Conservation (phyloP, 2,329 filamentous ascomycete genomes). For the Colletotrichum plurivorum region DNA sequence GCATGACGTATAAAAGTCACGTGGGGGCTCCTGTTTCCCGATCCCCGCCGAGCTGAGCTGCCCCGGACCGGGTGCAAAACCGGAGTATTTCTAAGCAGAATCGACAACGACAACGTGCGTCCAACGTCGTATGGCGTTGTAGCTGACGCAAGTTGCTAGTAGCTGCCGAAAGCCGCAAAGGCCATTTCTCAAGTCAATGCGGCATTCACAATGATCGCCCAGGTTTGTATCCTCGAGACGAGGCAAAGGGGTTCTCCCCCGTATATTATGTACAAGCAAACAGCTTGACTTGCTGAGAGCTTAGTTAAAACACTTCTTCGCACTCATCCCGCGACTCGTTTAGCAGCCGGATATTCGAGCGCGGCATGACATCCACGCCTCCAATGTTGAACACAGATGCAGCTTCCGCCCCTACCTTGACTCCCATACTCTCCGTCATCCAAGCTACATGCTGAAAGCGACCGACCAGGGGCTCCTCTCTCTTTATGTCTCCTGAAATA, state of each 20-base stretch:
- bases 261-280: slow-evolving; percentile 39
- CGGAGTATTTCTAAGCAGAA: slow-evolving; percentile 20
- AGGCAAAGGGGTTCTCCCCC: slow-evolving; percentile 19
- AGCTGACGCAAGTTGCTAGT: background rate
- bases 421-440: slow-evolving; percentile 33
- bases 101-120: slow-evolving; percentile 9
- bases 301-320: slow-evolving; percentile 21
- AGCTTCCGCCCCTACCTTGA: background rate
- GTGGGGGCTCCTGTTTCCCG: slow-evolving; percentile 11
- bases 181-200: too few relatives aligned
- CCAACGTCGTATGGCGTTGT: background rate
- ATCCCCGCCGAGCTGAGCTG: slow-evolving; percentile 20
- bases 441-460: slow-evolving; percentile 41
- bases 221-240: background rate
- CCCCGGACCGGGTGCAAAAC: slow-evolving; percentile 1
- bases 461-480: slow-evolving; percentile 39
- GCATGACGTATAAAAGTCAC: slow-evolving; percentile 41
- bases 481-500: slow-evolving; percentile 40
- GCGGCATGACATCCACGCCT: background rate
- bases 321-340: slow-evolving; percentile 3
- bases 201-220: background rate
- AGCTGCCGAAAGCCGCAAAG: too few relatives aligned
- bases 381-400: slow-evolving; percentile 23
- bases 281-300: slow-evolving; percentile 34
- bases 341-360: slow-evolving; percentile 16